Conservation (phyloP, 805 yeast species). For the Yueomyces sinensis region DNA sequence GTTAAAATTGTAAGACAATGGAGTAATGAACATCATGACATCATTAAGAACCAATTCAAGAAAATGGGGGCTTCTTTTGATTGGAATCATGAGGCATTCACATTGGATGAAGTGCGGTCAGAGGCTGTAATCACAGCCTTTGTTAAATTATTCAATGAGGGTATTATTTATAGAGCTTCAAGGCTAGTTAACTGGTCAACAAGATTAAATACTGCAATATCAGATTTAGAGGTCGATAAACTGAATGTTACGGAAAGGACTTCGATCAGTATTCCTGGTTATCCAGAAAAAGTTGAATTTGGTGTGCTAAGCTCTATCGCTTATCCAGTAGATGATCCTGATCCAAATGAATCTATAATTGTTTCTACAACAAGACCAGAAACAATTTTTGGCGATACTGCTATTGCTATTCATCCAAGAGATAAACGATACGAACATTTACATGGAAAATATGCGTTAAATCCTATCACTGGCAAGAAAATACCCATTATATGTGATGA, state of each 20-base stretch:
- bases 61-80: conserved; percentile 92
- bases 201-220: conserved; percentile 81
- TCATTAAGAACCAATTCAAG: conserved; percentile 71
- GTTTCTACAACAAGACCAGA: conserved; percentile 99
- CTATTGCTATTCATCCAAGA: conserved; percentile 91
- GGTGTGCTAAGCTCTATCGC: conserved; percentile 92
- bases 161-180: conserved; percentile 82
- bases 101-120: conserved; percentile 64
- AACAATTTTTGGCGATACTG: conserved; percentile 95
- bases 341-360: conserved; percentile 61
- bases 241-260: conserved; percentile 75
- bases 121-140: conserved; percentile 82
- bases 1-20: conserved; percentile 87
- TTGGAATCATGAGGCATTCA: conserved; percentile 89
- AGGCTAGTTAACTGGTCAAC: conserved; percentile 94
- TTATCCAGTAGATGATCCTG: conserved; percentile 63
- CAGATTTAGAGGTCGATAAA: conserved; percentile 91
- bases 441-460: conserved; percentile 82
- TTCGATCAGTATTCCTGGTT: conserved; percentile 69
- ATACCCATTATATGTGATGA: conserved; percentile 79
- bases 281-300: conserved; percentile 78
- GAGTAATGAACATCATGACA: conserved; percentile 82
- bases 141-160: conserved; percentile 81
- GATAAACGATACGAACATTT: conserved; percentile 84
- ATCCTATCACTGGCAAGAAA: conserved; percentile 74